Evolutionary conservation across 352 stramenopile genomes (phyloP).

Genomic region (Thraustochytrium striatum): DNA sequence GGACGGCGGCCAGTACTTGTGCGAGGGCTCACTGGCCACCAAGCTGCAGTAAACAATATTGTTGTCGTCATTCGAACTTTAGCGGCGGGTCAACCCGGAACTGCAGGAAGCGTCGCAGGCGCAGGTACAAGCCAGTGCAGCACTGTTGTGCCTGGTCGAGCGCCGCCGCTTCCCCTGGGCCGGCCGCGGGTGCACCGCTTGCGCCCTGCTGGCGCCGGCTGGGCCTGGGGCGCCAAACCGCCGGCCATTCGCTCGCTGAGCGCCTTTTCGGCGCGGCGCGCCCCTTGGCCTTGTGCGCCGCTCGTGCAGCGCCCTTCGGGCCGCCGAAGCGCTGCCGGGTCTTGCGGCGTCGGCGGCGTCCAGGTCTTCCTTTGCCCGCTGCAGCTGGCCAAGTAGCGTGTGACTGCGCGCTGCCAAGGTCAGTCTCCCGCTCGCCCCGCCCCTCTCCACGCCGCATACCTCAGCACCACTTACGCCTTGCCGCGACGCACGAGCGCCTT

Average conservation of each 20-base stretch:
- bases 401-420: neutral
- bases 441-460: neutral
- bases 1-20: constrained; percentile 65
- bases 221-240: too few relatives aligned
- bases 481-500: constrained; percentile 6
- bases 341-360: neutral
- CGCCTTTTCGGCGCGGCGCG: too few relatives aligned
- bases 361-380: neutral
- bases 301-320: too few relatives aligned
- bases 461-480: neutral
- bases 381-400: constrained; percentile 5
- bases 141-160: neutral
- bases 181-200: too few relatives aligned
- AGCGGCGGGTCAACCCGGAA: constrained; percentile 25
- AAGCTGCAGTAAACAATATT: neutral
- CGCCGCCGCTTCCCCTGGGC: neutral
- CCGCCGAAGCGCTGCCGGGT: neutral
- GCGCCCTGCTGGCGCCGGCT: too few relatives aligned
- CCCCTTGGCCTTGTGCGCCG: too few relatives aligned
- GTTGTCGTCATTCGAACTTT: constrained; percentile 32
- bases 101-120: neutral
- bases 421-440: neutral
- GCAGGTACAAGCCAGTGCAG: neutral
- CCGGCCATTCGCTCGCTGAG: too few relatives aligned
- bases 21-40: neutral